Base-by-base conservation (phyloP, 176 grass and related monocot species). In the Ananas comosus region DNA sequence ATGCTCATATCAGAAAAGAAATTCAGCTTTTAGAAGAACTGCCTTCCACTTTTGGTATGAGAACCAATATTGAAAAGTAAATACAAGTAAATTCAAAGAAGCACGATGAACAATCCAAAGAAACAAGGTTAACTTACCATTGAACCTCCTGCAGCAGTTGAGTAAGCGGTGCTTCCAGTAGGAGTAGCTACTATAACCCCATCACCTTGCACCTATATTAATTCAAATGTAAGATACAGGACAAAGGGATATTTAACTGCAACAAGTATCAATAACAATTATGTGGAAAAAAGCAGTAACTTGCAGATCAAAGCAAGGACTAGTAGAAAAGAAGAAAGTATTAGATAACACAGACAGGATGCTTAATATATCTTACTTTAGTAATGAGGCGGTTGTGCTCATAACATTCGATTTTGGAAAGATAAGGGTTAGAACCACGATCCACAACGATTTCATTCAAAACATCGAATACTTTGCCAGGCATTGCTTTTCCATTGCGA, bases 331-430 rank as follows among this genome's bases (percentile, higher is more conserved):
- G 19, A 8, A 17, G 7, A 14, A 59, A 59, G 54, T 14, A n/a
- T 56, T 13, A 13, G 13, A 56, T 14, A 0, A 56, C 16, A 56
- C 16, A n/a, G 12, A 56, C 53, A 69, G 63, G 72, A 52, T 2
- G 69, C 76, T 83, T 19, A 72, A 19, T 17, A 2, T 58, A 72
- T 53, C 77, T 77, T 83, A 93, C 94, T 86, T 97, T 97, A 61
- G 94, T 97, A 81, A 97, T 97, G 72, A 90, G 89, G 65, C 71
- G 83, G 75, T 97, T 86, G 78, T 99, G 94, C 74, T 93, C 94
- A 17, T 99, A 99, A 51, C 94, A 99, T 75, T 99, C 94, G 64
- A 99, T 92, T 85, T 99, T 99, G 50, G 89, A 99, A 17, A 99
- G 89, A 50, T 99, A 99, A 10, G 94, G 94, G 68, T 99, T 99